These are phyloP conservation scores for Leishmania martiniquensis DNA, from an alignment of 208 protist species.

Conservation along the genomic window DNA sequence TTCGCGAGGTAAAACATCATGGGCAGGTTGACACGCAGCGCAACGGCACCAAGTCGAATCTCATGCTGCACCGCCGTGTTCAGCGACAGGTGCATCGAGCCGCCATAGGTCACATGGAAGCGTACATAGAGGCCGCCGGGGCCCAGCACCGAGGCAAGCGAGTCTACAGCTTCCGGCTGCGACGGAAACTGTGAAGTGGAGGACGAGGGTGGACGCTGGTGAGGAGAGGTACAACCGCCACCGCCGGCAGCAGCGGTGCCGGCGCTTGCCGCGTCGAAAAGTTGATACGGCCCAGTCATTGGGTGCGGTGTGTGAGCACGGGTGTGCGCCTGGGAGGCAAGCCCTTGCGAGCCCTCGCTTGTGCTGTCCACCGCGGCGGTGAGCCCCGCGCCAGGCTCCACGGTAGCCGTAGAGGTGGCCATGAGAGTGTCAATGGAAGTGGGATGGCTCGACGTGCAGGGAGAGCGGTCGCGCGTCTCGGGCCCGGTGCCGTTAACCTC, in stretches of 20 bases:
- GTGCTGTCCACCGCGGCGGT: constrained; percentile 4
- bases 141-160: constrained; percentile 53
- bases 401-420: constrained; percentile 3
- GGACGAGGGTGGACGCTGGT: not conserved
- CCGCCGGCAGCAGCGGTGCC: not conserved
- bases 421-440: constrained; percentile 7
- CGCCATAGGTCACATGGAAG: constrained; percentile 87
- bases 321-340: constrained; percentile 13
- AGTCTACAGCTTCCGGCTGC: constrained; percentile 29
- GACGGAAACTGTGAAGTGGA: constrained; percentile 17
- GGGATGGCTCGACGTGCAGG: constrained; percentile 5
- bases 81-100: constrained; percentile 58
- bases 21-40: constrained; percentile 67
- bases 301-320: constrained; percentile 9
- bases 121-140: constrained; percentile 63
- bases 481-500: not conserved
- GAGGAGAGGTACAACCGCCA: not conserved
- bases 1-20: constrained; percentile 57
- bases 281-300: not conserved
- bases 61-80: constrained; percentile 58
- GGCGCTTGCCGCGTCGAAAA: constrained; percentile 2
- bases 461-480: constrained; percentile 3
- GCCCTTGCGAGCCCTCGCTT: constrained; percentile 22
- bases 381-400: not conserved
- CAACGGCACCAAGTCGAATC: constrained; percentile 42